A percentile compares a stretch with the other conserved stretches of the same genome.
Conservation (phyloP, 768 basidiomycete species). For the Xanthoconium purpureum region DNA sequence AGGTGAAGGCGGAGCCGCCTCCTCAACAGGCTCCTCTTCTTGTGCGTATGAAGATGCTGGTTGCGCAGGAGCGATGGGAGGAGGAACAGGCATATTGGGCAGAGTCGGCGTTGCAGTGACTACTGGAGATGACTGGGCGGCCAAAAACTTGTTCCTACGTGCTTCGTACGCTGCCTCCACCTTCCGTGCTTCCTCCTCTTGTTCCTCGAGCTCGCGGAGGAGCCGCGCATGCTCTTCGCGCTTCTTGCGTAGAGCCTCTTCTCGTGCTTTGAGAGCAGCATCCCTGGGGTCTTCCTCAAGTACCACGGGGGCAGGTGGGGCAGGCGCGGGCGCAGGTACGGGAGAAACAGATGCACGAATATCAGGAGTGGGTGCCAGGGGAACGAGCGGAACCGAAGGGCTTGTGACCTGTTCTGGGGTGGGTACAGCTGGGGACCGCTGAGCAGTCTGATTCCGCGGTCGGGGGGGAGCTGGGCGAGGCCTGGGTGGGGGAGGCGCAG, state of each 20-base stretch:
- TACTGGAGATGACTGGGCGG: conserved; percentile 37
- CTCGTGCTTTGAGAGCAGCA: conserved; percentile 59
- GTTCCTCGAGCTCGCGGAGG: conserved; percentile 66
- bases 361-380: conserved; percentile 23
- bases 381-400: conserved; percentile 21
- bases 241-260: conserved; percentile 68
- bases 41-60: conserved; percentile 23
- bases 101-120: conserved; percentile 25
- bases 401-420: conserved; percentile 23
- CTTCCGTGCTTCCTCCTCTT: conserved; percentile 54
- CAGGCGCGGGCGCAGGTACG: conserved; percentile 52
- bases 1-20: conserved; percentile 32
- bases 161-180: conserved; percentile 42
- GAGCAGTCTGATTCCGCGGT: conserved; percentile 14
- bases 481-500: conserved; percentile 38
- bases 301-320: conserved; percentile 27
- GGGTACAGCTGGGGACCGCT: conserved; percentile 19
- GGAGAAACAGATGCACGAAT: conserved; percentile 34
- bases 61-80: conserved; percentile 34
- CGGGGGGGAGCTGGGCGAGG: conserved; percentile 38
- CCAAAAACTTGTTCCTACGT: conserved; percentile 34
- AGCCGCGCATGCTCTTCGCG: conserved; percentile 69
- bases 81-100: conserved; percentile 34
- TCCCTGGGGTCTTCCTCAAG: conserved; percentile 77
- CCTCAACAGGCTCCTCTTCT: conserved; percentile 12